Conservation (phyloP, 176 grass and related monocot genomes). For the Sorghum bicolor region Sorghum_bicolor_NCBIv3 NC_012877.2:3617501-3618000, state of each 20-base stretch:
- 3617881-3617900: background rate
- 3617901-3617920: background rate
- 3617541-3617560: background rate
- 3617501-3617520: background rate
- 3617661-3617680: background rate
- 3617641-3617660: background rate
- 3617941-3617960: background rate
- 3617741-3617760: too few species aligned
- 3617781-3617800: too few species aligned
- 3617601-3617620: background rate
- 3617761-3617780: too few species aligned
- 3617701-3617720: too few species aligned
- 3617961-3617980: background rate
- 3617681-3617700: background rate
- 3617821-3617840: background rate
- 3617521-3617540: background rate
- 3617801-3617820: background rate
- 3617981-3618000: background rate
- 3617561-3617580: background rate
- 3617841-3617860: background rate
- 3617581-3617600: background rate
- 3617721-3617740: too few species aligned
- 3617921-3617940: background rate
- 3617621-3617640: background rate
- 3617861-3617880: background rate